Base-by-base conservation (phyloP, 2,329 filamentous ascomycete genomes). In the Mycosphaerelloides madeirae region DNA sequence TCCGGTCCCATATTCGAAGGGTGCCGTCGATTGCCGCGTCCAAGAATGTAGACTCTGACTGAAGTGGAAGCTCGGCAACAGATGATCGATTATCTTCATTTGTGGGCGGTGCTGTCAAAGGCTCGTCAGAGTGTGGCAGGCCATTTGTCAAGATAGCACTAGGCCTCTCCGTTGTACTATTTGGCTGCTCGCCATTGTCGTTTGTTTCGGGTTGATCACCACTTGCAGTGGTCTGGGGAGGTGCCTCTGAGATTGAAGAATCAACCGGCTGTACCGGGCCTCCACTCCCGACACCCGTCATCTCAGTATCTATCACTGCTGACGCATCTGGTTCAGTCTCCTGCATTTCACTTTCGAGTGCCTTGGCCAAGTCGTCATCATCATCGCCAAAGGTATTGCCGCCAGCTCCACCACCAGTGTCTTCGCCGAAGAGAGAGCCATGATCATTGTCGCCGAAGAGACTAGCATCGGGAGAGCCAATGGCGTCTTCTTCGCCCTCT, bases 1-100 rank as follows among this genome's bases (percentile, higher is more conserved):
- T 81, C 3, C 84, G 75, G 60, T 98, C 95, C 91, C 93, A 98
- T 54, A 98, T 81, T n/a, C 89, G 84, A 34, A 98, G 74, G 0
- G 83, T 83, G 41, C 91, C 90, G 68, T 97, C 85, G 7, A 91
- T 87, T 2, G 87, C 85, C 2, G 93, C 86, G 19, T 90, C 87
- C 40, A 98, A 75, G 64, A 98, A 98, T 0, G 85, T 90, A 3
- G 80, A 85, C 50, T 89, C 81, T 0, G 80, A 87, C 19, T 78
- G 79, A 55, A 59, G 69, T 43, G 64, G 67, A 36, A 61, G 70
- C 53, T 62, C 67, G 19, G 56, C 41, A 15, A 56, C 49, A 12
- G 40, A 36, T 18, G 45, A 46, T 44, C 40, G 37, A 16, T 50
- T 46, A 22, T 55, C 54, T 19, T 67, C 64, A 49, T 68, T 64